Percentiles rank a stretch among this genome's conserved stretches.
phyloP scores from a whole-genome alignment of 2,329 filamentous ascomycete genomes.

The Colletotrichum melonis region DNA sequence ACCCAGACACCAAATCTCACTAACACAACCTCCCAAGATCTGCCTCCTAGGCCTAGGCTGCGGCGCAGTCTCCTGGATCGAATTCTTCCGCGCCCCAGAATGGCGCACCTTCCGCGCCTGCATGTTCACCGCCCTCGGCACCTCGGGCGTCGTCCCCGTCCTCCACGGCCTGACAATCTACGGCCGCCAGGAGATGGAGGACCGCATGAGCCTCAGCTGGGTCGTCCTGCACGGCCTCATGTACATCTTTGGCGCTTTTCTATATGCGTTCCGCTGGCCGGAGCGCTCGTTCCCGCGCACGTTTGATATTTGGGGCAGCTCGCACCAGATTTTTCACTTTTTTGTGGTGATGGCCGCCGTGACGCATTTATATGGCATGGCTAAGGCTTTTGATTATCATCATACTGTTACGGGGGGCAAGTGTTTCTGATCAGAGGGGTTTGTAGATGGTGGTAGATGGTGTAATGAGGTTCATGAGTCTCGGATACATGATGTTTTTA shows the following conservation, averaged over 20 bases:
- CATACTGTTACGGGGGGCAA: constrained; percentile 70
- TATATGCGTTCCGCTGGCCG: constrained; percentile 90
- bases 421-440: constrained; percentile 50
- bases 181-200: constrained; percentile 73
- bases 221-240: constrained; percentile 82
- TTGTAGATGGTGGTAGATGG: neutral
- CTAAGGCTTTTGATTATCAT: constrained; percentile 87
- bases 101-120: constrained; percentile 87
- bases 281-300: constrained; percentile 81
- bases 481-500: constrained; percentile 7
- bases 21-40: constrained; percentile 67
- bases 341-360: constrained; percentile 86
- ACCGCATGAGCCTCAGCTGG: constrained; percentile 84
- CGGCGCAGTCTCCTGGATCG: constrained; percentile 79
- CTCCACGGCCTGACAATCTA: constrained; percentile 79
- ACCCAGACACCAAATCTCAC: neutral
- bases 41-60: constrained; percentile 81
- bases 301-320: constrained; percentile 93
- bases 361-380: constrained; percentile 83
- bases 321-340: constrained; percentile 96
- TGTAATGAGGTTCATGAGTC: neutral
- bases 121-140: constrained; percentile 90
- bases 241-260: constrained; percentile 85
- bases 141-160: constrained; percentile 86
- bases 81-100: constrained; percentile 83